These are phyloP conservation scores for Diaporthe aspalathi DNA, from an alignment of 2,329 filamentous ascomycete species.

Conservation along the genomic window DNA sequence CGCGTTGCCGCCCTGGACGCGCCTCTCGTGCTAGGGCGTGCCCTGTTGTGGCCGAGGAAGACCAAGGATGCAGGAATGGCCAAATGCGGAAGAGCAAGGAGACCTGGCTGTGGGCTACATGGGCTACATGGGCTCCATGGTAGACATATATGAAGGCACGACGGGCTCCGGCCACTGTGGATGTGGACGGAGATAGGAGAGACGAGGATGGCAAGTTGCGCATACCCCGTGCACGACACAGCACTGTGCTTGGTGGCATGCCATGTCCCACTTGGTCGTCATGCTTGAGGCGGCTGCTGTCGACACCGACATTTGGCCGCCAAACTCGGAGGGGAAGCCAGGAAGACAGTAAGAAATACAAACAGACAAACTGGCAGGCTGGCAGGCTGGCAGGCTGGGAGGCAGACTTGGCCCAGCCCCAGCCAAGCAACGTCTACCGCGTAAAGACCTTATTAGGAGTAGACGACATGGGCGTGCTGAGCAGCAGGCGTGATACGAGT, in stretches of 20 bases:
- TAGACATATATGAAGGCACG: conserved; percentile 14
- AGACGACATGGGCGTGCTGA: conserved; percentile 7
- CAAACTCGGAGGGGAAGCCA: not conserved
- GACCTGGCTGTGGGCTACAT: not conserved
- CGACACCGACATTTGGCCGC: conserved; percentile 32
- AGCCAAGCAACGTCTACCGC: not conserved
- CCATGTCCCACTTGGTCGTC: conserved; percentile 17
- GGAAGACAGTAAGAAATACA: not conserved
- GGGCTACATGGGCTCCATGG: not conserved
- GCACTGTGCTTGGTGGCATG: conserved; percentile 21
- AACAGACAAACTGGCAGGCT: not conserved
- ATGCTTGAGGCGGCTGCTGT: conserved; percentile 18
- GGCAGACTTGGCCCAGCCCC: too few species aligned
- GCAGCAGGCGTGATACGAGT: not conserved
- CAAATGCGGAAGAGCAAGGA: conserved; percentile 32
- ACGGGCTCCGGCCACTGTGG: conserved; percentile 2
- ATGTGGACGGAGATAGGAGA: not conserved
- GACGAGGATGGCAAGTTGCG: conserved; percentile 10
- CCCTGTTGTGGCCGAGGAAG: conserved; percentile 1
- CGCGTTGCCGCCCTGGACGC: conserved; percentile 31
- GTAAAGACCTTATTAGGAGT: too few species aligned
- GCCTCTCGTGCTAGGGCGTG: conserved; percentile 9
- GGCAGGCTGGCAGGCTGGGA: too few species aligned
- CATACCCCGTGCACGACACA: conserved; percentile 9
- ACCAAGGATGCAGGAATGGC: conserved; percentile 26